These are phyloP conservation scores for Nematodospora valgi DNA, from an alignment of 805 yeast species.

Conservation along the genomic window DNA sequence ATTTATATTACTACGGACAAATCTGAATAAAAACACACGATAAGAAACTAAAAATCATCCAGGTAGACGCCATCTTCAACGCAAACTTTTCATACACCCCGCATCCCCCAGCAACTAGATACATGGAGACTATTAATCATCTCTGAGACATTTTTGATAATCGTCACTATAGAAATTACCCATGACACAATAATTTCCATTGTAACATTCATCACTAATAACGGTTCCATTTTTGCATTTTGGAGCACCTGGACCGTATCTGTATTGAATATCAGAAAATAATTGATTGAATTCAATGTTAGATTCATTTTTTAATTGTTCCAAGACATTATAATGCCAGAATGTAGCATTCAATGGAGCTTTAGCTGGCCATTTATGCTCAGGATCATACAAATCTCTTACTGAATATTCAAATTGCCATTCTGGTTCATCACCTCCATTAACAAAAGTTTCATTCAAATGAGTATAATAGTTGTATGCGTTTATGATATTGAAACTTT, in stretches of 20 bases:
- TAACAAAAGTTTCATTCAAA: slow-evolving; percentile 54
- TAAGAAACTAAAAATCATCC: too few species aligned
- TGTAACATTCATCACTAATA: slow-evolving; percentile 18
- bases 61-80: too few species aligned
- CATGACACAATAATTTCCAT: slow-evolving; percentile 20
- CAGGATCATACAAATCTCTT: slow-evolving; percentile 51
- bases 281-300: slow-evolving; percentile 45
- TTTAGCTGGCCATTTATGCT: slow-evolving; percentile 51
- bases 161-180: slow-evolving; percentile 12
- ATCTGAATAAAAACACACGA: too few species aligned
- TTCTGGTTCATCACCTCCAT: slow-evolving; percentile 51
- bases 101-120: too few species aligned
- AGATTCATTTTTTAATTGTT: slow-evolving; percentile 33
- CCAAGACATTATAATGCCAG: slow-evolving; percentile 55
- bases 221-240: slow-evolving; percentile 36
- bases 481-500: slow-evolving; percentile 59
- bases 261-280: slow-evolving; percentile 47
- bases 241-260: slow-evolving; percentile 55
- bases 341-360: slow-evolving; percentile 68
- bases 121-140: too few species aligned
- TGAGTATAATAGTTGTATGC: slow-evolving; percentile 56
- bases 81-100: too few species aligned
- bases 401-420: slow-evolving; percentile 67
- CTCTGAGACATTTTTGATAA: slow-evolving; percentile 13
- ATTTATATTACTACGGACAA: too few species aligned